Conservation (phyloP, 73 alveolate species). For the Paramecium caudatum region DNA sequence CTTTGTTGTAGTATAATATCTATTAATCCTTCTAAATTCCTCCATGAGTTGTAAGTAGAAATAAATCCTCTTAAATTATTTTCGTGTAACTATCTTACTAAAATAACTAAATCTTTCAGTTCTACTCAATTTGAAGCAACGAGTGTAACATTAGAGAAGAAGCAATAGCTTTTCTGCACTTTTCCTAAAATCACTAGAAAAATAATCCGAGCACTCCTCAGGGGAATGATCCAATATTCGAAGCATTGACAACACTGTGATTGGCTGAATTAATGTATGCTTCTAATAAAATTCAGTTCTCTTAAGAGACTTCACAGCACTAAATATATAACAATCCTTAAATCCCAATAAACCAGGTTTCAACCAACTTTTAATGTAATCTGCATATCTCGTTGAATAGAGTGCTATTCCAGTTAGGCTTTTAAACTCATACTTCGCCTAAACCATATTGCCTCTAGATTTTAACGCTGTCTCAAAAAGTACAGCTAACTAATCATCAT, state of each 20-base stretch:
- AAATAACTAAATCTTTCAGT: background rate
- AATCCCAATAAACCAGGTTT: slow-evolving; percentile 36
- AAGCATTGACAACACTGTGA: slow-evolving; percentile 22
- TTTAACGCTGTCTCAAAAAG: slow-evolving; percentile 24
- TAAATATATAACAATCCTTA: slow-evolving; percentile 37
- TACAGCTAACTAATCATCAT: background rate
- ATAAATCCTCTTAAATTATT: slow-evolving; percentile 5
- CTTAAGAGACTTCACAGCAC: background rate
- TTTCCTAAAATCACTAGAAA: background rate
- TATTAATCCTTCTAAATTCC: slow-evolving; percentile 27
- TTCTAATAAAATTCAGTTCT: slow-evolving; percentile 41
- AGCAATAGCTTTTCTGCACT: background rate
- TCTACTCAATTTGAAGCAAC: background rate
- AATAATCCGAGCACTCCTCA: background rate
- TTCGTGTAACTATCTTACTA: background rate
- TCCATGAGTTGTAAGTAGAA: slow-evolving; percentile 31
- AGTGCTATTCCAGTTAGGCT: background rate
- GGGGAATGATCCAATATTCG: slow-evolving; percentile 1
- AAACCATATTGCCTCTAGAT: slow-evolving; percentile 22
- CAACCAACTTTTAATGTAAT: slow-evolving; percentile 5
- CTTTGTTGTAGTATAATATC: background rate
- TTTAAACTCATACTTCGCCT: slow-evolving; percentile 15
- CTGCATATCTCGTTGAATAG: slow-evolving; percentile 42
- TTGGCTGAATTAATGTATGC: slow-evolving; percentile 17
- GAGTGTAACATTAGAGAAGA: background rate